These are phyloP conservation scores for Chlorella sp. DNA, from an alignment of 139 green algal species.

Conservation along the genomic window DNA sequence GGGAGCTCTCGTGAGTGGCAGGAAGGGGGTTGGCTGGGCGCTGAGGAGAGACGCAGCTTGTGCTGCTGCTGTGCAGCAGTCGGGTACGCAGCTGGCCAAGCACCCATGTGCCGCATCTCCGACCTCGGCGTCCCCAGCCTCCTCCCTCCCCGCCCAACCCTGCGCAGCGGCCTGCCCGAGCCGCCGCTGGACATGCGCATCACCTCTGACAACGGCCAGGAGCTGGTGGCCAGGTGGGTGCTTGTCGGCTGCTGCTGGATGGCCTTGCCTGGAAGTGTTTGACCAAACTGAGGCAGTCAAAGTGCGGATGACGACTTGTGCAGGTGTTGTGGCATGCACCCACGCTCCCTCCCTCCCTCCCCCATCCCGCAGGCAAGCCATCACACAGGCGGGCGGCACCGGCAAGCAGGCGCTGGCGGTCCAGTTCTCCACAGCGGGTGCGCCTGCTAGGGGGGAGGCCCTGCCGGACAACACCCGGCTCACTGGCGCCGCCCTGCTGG, in stretches of 20 bases:
- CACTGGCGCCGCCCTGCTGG: background rate
- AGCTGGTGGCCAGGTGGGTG: slow-evolving; percentile 24
- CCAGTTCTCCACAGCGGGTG: slow-evolving; percentile 7
- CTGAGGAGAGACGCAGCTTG: too few species aligned
- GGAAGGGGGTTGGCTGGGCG: background rate
- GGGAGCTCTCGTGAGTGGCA: slow-evolving; percentile 33
- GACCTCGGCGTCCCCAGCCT: background rate
- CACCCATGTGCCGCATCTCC: background rate
- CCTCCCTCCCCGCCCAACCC: background rate
- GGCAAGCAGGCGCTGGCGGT: background rate
- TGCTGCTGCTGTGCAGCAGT: too few species aligned
- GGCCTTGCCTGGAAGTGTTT: too few species aligned
- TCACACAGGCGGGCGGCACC: background rate
- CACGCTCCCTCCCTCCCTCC: background rate
- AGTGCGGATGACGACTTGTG: too few species aligned
- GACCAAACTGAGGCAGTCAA: too few species aligned
- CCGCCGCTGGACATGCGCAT: slow-evolving; percentile 47
- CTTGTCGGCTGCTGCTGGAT: background rate
- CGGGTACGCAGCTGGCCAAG: background rate
- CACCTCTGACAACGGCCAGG: slow-evolving; percentile 9
- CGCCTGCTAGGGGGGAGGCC: background rate
- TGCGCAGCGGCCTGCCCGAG: slow-evolving; percentile 28
- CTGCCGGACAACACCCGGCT: background rate
- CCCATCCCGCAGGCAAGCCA: background rate
- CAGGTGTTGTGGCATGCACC: too few species aligned